Base-by-base conservation (phyloP, 768 basidiomycete genomes). In the Naganishia vaughanmartiniae region DNA sequence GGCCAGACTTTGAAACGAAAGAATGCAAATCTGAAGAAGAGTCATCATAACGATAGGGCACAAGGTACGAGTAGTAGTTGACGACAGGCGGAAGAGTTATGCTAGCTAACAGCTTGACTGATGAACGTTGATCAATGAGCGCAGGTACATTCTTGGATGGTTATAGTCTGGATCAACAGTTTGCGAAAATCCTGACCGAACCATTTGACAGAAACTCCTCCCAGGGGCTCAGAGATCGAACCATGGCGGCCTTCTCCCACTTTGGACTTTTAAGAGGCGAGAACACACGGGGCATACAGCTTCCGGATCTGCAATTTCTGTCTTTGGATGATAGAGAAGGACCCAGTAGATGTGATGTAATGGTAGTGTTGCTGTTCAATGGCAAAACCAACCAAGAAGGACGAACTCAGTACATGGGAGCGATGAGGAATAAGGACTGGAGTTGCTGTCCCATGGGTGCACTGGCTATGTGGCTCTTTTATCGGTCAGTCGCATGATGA, bases 331-430 rank as follows among this genome's bases (percentile, higher is more conserved):
- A n/a, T 42, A 31, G 57, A 12, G 34, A 60, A 28, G 39, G 55
- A 14, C 55, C 31, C 11, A 57, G 24, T 57, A 17, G 4, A 4
- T 57, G 31, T n/a, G 55, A 57, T 57, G 19, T 57, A 2, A 33
- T 33, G 26, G 55, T 57, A 28, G 30, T 57, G 9, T 11, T 57
- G 31, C 33, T 57, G 28, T 28, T 57, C 30, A 11, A 30, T 33
- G 55, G 55, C 12, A 57, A 57, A 34, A 57, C 55, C 24, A 57
- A 60, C 36, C 34, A 60, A n/a, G 36, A 60, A 24, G 57, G 57
- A n/a, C 33, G 34, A 14, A 60, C 36, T n/a, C 57, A 60, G 34
- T 60, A n/a, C 36, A 39, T 60, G 36, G 26, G 34, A 24, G 21
- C 36, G 10, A 60, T 60, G 57, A 11, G 57, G n/a, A 60, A 60